Evolutionary conservation across 192 early-diverging fungal species (phyloP).

Genomic region (Umbelopsis vinacea): DNA sequence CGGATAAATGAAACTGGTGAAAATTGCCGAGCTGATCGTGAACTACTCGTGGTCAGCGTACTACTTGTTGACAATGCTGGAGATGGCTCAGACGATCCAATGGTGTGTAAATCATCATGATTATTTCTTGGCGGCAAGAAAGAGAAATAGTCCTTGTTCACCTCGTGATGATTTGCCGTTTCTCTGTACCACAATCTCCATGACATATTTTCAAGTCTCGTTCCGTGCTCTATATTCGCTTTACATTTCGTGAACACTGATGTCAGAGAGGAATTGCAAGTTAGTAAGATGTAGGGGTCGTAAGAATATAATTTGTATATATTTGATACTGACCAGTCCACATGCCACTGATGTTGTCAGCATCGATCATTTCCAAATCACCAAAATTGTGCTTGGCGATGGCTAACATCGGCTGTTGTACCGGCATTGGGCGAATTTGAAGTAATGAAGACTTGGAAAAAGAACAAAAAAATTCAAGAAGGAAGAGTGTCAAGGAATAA

Average conservation of each 20-base stretch:
- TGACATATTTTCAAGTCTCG: slow-evolving; percentile 40
- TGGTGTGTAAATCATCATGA: slow-evolving; percentile 1
- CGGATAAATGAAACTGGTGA: slow-evolving; percentile 22
- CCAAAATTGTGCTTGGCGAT: slow-evolving; percentile 28
- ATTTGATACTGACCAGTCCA: slow-evolving; percentile 30
- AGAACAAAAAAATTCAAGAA: not conserved
- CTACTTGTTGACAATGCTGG: slow-evolving; percentile 18
- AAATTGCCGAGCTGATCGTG: slow-evolving; percentile 17
- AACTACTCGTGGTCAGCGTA: slow-evolving; percentile 17
- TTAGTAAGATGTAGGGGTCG: too few species aligned
- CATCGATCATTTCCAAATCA: slow-evolving; percentile 15
- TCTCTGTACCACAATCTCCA: slow-evolving; percentile 42
- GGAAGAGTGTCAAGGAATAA: not conserved
- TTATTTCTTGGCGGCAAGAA: not conserved
- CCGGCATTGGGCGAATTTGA: not conserved
- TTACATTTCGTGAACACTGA: slow-evolving; percentile 42
- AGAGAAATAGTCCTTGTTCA: slow-evolving; percentile 17
- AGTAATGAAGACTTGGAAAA: not conserved
- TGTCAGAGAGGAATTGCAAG: not conserved
- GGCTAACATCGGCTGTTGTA: slow-evolving; percentile 27
- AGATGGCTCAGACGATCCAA: slow-evolving; percentile 13
- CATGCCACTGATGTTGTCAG: slow-evolving; percentile 27
- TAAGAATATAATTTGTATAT: not conserved
- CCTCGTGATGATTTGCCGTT: slow-evolving; percentile 17
- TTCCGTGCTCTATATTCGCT: slow-evolving; percentile 26